Evolutionary conservation across 345 rosid species (phyloP), one percentile per base, ranked within the genome.

Genomic region (Bruguiera gymnorhiza): DNA sequence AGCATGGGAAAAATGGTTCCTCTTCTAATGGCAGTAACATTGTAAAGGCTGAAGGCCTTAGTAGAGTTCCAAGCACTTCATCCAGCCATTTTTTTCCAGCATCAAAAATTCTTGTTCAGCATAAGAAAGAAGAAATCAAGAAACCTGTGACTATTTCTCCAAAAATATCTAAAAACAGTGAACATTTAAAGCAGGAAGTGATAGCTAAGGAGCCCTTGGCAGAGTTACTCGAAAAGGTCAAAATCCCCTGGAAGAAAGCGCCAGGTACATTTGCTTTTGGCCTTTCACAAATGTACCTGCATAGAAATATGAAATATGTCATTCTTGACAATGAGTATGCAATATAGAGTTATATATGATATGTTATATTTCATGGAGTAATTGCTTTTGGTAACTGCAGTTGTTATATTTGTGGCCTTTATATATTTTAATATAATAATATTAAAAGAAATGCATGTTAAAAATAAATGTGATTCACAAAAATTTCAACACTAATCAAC

Each of bases 191-290:
- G 69, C 74, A 65, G 34, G 57, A 78, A 62, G 68, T 81, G 72
- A 85, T 75, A 70, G 70, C 81, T 65, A 82, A 80, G 79, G 85
- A 82, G 72, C 73, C 80, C 50, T 70, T 75, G 24, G 78, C 71
- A 76, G 88, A 86, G 60, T 73, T 78, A 71, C 79, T 83, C 76
- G 79, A 69, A 76, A 84, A 80, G 80, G 77, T 76, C 67, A 81
- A 79, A 79, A 88, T 89, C 70, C 82, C 76, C 26, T 92, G 99
- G 99, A 77, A 72, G 71, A 82, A 69, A 52, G 95, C 98, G 6
- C 86, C 92, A 90, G 99, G 99, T 96, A 90, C 63, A 76, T 58
- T 63, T 72, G 74, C 70, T 66, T 69, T 75, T 46, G 74, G 78
- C 66, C n/a, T 66, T 68, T 63, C 67, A 57, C 55, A 13, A 63